A percentile compares a stretch with the other conserved stretches of the same genome.
Evolutionary conservation across 108 stramenopile species (phyloP).

Genomic region (Skeletonema grethae): DNA sequence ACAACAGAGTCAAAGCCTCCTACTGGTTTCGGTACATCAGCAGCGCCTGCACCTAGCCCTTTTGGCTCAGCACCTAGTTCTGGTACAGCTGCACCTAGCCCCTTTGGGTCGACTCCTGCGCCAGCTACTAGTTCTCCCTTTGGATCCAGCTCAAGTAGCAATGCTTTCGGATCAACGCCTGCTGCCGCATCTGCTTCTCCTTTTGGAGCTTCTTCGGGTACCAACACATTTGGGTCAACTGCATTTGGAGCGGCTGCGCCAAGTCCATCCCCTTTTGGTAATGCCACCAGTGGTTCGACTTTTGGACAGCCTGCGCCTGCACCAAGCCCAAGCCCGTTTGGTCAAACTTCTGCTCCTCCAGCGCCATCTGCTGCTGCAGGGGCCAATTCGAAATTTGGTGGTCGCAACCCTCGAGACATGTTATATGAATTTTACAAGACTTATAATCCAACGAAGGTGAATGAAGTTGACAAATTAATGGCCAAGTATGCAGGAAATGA

Average conservation of each 20-base stretch:
- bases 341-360: constrained; percentile 15
- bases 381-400: constrained; percentile 42
- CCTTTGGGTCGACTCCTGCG: constrained; percentile 3
- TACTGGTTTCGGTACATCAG: neutral
- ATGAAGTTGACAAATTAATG: constrained; percentile 79
- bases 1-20: constrained; percentile 13
- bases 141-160: constrained; percentile 4
- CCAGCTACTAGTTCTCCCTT: constrained; percentile 26
- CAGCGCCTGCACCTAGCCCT: neutral
- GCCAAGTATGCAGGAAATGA: constrained; percentile 82
- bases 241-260: constrained; percentile 20
- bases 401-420: constrained; percentile 64
- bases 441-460: constrained; percentile 73
- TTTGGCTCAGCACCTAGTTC: neutral
- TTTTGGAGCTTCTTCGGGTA: constrained; percentile 6
- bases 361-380: constrained; percentile 16
- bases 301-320: constrained; percentile 2
- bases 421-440: constrained; percentile 78
- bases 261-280: neutral
- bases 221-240: neutral
- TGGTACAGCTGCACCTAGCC: neutral
- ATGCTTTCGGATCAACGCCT: constrained; percentile 14
- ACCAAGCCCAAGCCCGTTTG: constrained; percentile 17
- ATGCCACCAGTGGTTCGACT: neutral
- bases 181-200: constrained; percentile 7